Evolutionary conservation across 148 eudicot genomes (phyloP).

Genomic region (Cornus controversa): DNA sequence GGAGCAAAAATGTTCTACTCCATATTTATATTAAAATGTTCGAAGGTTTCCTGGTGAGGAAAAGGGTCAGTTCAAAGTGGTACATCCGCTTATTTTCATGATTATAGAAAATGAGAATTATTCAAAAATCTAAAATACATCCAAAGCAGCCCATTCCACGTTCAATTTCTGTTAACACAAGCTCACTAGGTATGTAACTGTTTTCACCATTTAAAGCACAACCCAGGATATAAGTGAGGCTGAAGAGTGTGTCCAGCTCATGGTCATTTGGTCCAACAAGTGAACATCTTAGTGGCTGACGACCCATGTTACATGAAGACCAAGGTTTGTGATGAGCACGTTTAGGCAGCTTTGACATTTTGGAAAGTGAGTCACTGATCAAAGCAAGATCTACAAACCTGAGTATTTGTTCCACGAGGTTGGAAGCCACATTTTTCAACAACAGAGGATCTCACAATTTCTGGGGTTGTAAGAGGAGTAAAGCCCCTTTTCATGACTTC

Average conservation of each 20-base stretch:
- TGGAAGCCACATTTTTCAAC: constrained; percentile 97
- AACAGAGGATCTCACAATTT: constrained; percentile 77
- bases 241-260: neutral
- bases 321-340: no score
- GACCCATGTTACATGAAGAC: neutral
- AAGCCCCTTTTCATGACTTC: constrained; percentile 81
- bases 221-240: neutral
- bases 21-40: neutral
- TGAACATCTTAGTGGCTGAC: neutral
- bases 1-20: neutral
- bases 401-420: constrained; percentile 93
- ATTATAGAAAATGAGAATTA: no score
- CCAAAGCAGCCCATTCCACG: no score
- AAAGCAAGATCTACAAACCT: constrained; percentile 36
- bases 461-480: constrained; percentile 86
- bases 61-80: neutral
- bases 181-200: neutral
- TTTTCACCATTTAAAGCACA: neutral
- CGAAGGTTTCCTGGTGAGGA: neutral
- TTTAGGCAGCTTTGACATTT: neutral
- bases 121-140: neutral
- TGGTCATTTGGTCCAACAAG: no score
- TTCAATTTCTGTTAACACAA: neutral
- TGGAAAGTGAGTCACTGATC: neutral
- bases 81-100: neutral